Conservation (phyloP, 768 basidiomycete genomes). For the Pleurotus cornucopiae region DNA sequence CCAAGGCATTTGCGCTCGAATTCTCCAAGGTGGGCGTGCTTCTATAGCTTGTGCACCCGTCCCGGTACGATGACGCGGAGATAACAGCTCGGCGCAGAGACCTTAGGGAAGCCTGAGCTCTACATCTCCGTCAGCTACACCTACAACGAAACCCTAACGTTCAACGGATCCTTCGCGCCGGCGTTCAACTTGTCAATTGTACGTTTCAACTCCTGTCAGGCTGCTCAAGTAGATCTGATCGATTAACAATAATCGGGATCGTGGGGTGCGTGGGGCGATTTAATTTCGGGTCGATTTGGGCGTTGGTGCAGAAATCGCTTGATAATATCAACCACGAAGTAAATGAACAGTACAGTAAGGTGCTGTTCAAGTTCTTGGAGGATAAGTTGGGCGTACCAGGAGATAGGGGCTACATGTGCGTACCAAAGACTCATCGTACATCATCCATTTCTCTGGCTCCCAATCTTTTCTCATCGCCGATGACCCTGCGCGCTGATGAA, state of each 20-base stretch:
- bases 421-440: neutral
- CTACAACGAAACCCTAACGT: conserved; percentile 58
- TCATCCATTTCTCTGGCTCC: neutral
- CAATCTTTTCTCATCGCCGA: neutral
- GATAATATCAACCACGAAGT: conserved; percentile 44
- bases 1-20: conserved; percentile 40
- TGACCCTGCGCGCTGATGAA: neutral
- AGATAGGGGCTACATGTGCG: conserved; percentile 60
- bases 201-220: conserved; percentile 18
- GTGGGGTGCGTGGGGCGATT: neutral
- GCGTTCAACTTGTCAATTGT: conserved; percentile 59
- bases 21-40: conserved; percentile 48
- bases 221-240: too few species aligned
- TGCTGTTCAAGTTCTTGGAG: conserved; percentile 50
- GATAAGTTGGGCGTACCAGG: conserved; percentile 44
- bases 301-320: conserved; percentile 43
- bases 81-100: conserved; percentile 46
- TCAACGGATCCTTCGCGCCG: conserved; percentile 61
- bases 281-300: neutral
- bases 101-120: conserved; percentile 49
- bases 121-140: conserved; percentile 51
- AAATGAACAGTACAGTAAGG: conserved; percentile 52
- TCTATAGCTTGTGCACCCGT: neutral
- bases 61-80: neutral
- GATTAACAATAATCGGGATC: neutral